Evolutionary conservation across 2,329 filamentous ascomycete species (phyloP), one percentile per base, ranked within the genome.

Genomic region (Orbilia oligospora): DNA sequence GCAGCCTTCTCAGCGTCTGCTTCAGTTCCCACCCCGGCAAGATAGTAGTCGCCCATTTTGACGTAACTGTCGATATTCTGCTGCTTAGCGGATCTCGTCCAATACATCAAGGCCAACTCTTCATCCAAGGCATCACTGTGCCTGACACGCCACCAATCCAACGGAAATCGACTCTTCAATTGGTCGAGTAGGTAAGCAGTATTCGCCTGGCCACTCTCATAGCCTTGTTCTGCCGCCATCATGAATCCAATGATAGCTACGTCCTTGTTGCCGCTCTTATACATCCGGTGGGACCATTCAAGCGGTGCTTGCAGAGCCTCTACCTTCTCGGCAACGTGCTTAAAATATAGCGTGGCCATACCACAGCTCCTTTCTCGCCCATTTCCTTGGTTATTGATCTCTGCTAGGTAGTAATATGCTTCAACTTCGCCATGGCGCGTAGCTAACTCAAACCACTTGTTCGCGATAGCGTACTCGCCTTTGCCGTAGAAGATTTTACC

Each of bases 31-130:
- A 94, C 89, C 5, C 96, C 96, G 71, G 89, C 86, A 36, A 97
- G 90, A 84, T 99, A 98, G 85, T 98, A 98, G 85, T 99, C 97
- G 46, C 96, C 96, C 92, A 98, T 97, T 86, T 99, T 99, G 81
- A 99, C 92, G 80, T 97, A 88, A 0, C 94, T 93, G 85, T 99
- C 96, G 55, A 97, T 91, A 81, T 99, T 99, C 56, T 91, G 89
- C 83, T 99, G 97, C 81, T 93, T 92, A 1, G 96, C 94, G 9
- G 95, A 97, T 41, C 96, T 90, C 0, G 95, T 97, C 93, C 94
- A 99, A 85, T 97, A 96, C 41, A 97, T 91, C 63, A 99, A 87
- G 0, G 94, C 94, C 2, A 97, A 85, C 4, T 84, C 83, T 0
- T 88, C 85, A 81, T 90, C 88, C 67, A 87, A 84, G 6, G 84